These are phyloP conservation scores for Leptographium wingfieldii DNA, from an alignment of 2,329 filamentous ascomycete genomes.

Conservation along the genomic window DNA sequence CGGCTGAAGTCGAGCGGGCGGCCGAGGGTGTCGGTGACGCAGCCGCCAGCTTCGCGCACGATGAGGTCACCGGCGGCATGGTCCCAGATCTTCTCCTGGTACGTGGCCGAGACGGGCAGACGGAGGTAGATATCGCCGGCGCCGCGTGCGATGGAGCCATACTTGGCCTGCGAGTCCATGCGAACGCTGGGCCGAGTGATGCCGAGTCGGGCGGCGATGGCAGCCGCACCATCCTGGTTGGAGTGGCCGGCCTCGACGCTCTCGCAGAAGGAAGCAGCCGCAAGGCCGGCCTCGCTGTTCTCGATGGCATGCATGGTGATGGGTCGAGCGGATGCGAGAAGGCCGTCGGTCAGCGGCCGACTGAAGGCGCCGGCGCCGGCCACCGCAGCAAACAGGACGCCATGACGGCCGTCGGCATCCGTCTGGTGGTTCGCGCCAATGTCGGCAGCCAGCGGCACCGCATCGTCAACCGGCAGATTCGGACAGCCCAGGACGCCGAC, in stretches of 20 bases:
- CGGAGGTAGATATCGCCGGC: slow-evolving; percentile 91
- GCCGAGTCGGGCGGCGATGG: slow-evolving; percentile 71
- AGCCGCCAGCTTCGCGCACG: slow-evolving; percentile 83
- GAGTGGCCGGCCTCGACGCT: slow-evolving; percentile 90
- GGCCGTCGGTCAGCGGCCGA: slow-evolving; percentile 51
- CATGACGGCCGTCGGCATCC: slow-evolving; percentile 62
- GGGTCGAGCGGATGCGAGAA: slow-evolving; percentile 37
- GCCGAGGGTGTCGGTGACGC: slow-evolving; percentile 81
- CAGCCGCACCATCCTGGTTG: slow-evolving; percentile 73
- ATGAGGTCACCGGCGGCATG: slow-evolving; percentile 92
- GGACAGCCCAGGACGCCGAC: slow-evolving; percentile 92
- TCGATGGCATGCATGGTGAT: slow-evolving; percentile 62
- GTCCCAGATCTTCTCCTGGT: slow-evolving; percentile 99
- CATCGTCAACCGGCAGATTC: slow-evolving; percentile 82
- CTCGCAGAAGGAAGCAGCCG: slow-evolving; percentile 86
- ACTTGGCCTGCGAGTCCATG: slow-evolving; percentile 98
- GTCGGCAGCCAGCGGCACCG: slow-evolving; percentile 53
- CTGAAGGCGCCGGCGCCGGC: slow-evolving; percentile 68
- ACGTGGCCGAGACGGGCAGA: slow-evolving; percentile 65
- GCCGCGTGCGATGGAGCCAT: slow-evolving; percentile 85
- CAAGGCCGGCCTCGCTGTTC: slow-evolving; percentile 42
- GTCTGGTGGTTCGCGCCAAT: slow-evolving; percentile 66
- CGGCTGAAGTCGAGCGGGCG: slow-evolving; percentile 75
- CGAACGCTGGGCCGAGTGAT: slow-evolving; percentile 83
- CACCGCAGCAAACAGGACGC: slow-evolving; percentile 81